A percentile compares a stretch with the other conserved stretches of the same genome.
phyloP scores from a whole-genome alignment of 768 basidiomycete genomes.

The Lactarius akahatsu region DNA sequence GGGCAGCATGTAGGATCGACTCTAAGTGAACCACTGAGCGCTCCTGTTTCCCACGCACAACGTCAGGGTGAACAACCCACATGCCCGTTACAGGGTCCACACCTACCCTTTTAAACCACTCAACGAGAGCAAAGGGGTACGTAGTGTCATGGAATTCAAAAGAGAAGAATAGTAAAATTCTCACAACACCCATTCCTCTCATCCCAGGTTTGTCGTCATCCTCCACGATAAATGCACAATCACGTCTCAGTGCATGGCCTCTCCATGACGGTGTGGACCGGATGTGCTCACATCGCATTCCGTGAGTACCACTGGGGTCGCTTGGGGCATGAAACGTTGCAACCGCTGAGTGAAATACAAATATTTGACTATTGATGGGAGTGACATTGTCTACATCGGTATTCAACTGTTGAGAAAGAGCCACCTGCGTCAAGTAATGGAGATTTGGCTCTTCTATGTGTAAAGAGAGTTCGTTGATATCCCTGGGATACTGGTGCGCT shows the following conservation, averaged over 20 bases:
- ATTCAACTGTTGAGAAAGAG: too few relatives aligned
- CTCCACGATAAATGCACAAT: not conserved
- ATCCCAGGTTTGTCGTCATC: not conserved
- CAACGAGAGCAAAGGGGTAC: not conserved
- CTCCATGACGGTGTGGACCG: not conserved
- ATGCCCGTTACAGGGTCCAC: not conserved
- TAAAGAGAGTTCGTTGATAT: not conserved
- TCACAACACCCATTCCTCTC: not conserved
- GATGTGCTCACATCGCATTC: conserved; percentile 2
- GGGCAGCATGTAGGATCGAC: not conserved
- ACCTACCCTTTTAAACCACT: not conserved
- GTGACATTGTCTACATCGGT: not conserved
- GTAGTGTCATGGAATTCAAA: not conserved
- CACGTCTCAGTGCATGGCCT: not conserved
- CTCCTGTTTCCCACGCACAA: not conserved
- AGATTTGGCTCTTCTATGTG: too few relatives aligned
- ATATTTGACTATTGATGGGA: not conserved
- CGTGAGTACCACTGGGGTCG: conserved; percentile 2
- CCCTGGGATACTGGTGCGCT: not conserved
- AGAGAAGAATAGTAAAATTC: not conserved
- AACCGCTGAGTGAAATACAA: not conserved
- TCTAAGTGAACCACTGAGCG: not conserved
- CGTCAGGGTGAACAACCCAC: not conserved
- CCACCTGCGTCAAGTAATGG: too few relatives aligned
- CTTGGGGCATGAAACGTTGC: conserved; percentile 1